Percentiles rank a stretch among this genome's conserved stretches.
These are phyloP conservation scores for Alternaria brassicicola DNA, from an alignment of 2,329 filamentous ascomycete genomes.

Conservation along the genomic window DNA sequence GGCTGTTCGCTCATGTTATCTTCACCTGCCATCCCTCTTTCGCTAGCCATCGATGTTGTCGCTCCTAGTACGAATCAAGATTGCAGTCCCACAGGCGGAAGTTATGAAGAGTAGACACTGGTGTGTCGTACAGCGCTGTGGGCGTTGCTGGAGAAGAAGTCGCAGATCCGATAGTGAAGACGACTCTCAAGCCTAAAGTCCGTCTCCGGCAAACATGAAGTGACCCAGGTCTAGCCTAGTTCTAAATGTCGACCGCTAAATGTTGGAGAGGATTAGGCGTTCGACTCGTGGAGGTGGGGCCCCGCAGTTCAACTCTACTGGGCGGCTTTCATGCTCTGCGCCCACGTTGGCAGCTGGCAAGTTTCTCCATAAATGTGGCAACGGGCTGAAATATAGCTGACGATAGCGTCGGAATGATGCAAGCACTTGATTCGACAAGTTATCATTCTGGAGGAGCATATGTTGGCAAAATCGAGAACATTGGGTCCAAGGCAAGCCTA, in stretches of 20 bases:
- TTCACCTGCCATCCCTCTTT: constrained; percentile 15
- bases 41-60: constrained; percentile 15
- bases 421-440: background rate
- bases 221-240: constrained; percentile 19
- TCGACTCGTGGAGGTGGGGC: constrained; percentile 32
- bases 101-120: background rate
- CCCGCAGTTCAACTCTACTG: constrained; percentile 31
- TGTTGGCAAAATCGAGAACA: background rate
- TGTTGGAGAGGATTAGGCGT: constrained; percentile 21
- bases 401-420: background rate
- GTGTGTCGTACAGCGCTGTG: background rate
- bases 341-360: background rate
- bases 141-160: constrained; percentile 12
- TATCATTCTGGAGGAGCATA: background rate
- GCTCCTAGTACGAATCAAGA: background rate
- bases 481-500: background rate
- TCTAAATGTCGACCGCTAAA: constrained; percentile 18
- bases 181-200: constrained; percentile 21
- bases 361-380: background rate
- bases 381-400: background rate
- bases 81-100: background rate
- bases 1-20: constrained; percentile 24
- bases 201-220: constrained; percentile 11
- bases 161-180: constrained; percentile 5
- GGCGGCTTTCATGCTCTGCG: constrained; percentile 1